Evolutionary conservation across 495 filamentous ascomycete genomes (phyloP), one percentile per base, ranked within the genome.

Genomic region (Talaromyces nanjingensis): DNA sequence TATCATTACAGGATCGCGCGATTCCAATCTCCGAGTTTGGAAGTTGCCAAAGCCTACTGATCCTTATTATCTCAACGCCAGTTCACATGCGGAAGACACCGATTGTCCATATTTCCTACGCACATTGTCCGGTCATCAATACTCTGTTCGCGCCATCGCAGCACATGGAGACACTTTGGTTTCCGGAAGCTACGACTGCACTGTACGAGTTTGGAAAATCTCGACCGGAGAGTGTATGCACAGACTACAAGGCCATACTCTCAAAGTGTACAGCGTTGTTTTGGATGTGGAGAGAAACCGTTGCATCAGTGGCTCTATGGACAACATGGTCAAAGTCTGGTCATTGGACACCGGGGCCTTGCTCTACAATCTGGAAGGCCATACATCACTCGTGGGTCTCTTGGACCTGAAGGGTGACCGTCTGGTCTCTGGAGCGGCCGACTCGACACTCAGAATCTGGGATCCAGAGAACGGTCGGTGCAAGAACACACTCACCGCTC

Each of bases 271-370:
- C 66, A 97, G 93, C 65, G 94, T 99, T 24, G 96, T 99, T 22
- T 77, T 98, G 42, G 94, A 99, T 71, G 89, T 91, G 66, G 87
- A 90, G 68, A 87, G 94, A 61, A 96, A 93, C 65, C 89, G 92
- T 52, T 99, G 94, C 75, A 98, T 99, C 71, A 97, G 92, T 69
- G 94, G 94, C 45, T 96, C 92, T 12, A 99, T 99, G 94, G 94
- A 99, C 67, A 96, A 94, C 70, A 80, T 91, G 67, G 93, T 99
- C 67, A 98, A 98, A 77, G 91, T 99, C 27, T 99, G 94, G 94
- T 96, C 93, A 18, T 80, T 99, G n/a, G 89, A 92, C 45, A 94
- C 89, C 34, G 94, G 94, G 1, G 77, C 87, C 2, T 87, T 90
- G 60, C 77, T 98, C 8, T 90, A 93, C 73, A 98, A 91, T 37